These are phyloP conservation scores for Candida qinlingensis DNA, from an alignment of 805 yeast genomes.

Conservation along the genomic window DNA sequence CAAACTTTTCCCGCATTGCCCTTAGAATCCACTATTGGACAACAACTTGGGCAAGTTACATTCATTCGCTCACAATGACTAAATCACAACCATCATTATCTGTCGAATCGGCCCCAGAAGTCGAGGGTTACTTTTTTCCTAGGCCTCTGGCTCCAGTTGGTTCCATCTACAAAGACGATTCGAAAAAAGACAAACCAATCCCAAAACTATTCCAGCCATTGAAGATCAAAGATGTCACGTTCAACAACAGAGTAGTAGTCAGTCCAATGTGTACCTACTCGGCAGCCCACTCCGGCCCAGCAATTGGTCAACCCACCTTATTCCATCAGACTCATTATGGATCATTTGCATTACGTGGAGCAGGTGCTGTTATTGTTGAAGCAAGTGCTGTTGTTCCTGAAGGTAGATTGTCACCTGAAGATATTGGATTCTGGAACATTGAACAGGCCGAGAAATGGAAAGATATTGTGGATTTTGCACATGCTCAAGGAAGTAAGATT, in stretches of 20 bases:
- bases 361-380: constrained; percentile 45
- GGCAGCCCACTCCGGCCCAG: constrained; percentile 22
- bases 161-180: neutral
- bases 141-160: constrained; percentile 3
- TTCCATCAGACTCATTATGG: constrained; percentile 49
- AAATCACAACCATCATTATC: neutral
- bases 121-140: constrained; percentile 4
- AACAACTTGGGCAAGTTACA: no score
- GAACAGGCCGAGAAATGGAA: constrained; percentile 39
- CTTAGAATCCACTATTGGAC: no score
- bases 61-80: neutral
- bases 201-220: constrained; percentile 21
- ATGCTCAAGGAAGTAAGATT: constrained; percentile 37
- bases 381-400: constrained; percentile 36
- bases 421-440: constrained; percentile 46
- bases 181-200: neutral
- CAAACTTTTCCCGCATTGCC: no score
- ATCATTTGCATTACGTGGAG: constrained; percentile 40
- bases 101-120: constrained; percentile 4
- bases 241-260: constrained; percentile 50
- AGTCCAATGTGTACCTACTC: constrained; percentile 55
- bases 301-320: constrained; percentile 36
- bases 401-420: constrained; percentile 40
- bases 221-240: constrained; percentile 12
- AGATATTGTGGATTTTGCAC: constrained; percentile 39